Evolutionary conservation across 2,329 filamentous ascomycete species (phyloP).

Genomic region (Sporothrix humicola): DNA sequence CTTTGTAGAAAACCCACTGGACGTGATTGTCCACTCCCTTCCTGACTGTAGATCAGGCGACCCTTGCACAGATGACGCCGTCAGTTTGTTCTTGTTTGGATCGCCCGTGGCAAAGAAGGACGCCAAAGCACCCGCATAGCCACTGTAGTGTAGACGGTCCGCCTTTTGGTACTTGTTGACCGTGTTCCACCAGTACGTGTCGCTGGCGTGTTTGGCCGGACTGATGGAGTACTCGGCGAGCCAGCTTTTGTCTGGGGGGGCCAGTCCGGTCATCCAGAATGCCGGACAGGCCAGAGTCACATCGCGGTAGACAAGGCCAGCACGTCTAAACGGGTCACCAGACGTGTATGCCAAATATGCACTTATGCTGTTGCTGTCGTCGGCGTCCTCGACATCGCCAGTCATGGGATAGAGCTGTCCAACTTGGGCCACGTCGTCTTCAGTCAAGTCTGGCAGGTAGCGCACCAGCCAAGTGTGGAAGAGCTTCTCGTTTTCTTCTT

Average conservation of each 20-base stretch:
- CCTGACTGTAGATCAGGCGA: conserved; percentile 53
- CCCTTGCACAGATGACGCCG: conserved; percentile 49
- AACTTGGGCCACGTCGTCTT: conserved; percentile 48
- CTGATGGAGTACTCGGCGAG: conserved; percentile 64
- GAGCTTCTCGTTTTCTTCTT: conserved; percentile 46
- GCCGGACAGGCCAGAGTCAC: conserved; percentile 64
- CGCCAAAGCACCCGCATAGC: conserved; percentile 63
- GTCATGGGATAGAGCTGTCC: conserved; percentile 54
- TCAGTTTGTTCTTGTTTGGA: conserved; percentile 63
- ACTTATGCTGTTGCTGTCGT: conserved; percentile 39
- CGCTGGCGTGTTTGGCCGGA: conserved; percentile 64
- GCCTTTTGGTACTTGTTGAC: conserved; percentile 58
- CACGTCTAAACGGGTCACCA: conserved; percentile 56
- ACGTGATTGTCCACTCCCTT: conserved; percentile 58
- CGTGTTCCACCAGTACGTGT: conserved; percentile 65
- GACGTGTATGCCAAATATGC: conserved; percentile 47
- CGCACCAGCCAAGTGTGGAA: conserved; percentile 61
- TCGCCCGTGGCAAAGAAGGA: conserved; percentile 65
- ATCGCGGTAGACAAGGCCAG: conserved; percentile 64
- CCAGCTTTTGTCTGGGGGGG: conserved; percentile 53
- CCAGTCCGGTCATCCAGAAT: conserved; percentile 59
- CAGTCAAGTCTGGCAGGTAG: conserved; percentile 57
- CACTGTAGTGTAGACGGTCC: conserved; percentile 60
- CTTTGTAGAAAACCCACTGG: conserved; percentile 52
- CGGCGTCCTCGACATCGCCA: conserved; percentile 53